A percentile compares a stretch with the other conserved stretches of the same genome.
Conservation (phyloP, 805 yeast genomes). For the Debaryomyces hansenii region DNA sequence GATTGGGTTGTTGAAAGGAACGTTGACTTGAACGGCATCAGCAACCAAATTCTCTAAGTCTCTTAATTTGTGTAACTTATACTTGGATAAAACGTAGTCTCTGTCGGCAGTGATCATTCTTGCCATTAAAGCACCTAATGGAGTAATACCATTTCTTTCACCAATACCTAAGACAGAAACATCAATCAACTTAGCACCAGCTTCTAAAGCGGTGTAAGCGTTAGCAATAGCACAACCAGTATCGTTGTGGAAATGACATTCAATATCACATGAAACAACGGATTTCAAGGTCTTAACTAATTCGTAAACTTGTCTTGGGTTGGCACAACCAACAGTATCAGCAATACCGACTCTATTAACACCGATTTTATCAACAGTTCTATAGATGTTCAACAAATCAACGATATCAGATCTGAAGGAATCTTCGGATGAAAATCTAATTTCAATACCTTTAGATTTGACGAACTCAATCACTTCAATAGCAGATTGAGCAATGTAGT, state of each 20-base stretch:
- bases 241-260: constrained; percentile 63
- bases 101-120: constrained; percentile 64
- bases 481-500: constrained; percentile 56
- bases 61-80: constrained; percentile 55
- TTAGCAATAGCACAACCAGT: constrained; percentile 66
- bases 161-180: constrained; percentile 62
- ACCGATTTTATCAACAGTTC: constrained; percentile 62
- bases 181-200: constrained; percentile 60
- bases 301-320: constrained; percentile 63
- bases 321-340: constrained; percentile 64
- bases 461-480: constrained; percentile 60
- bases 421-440: constrained; percentile 59
- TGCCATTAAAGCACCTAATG: constrained; percentile 62
- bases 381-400: constrained; percentile 57
- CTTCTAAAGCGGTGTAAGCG: constrained; percentile 63
- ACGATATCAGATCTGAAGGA: constrained; percentile 62
- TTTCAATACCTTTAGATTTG: constrained; percentile 59
- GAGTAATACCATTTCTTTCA: constrained; percentile 64
- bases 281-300: constrained; percentile 57
- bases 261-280: constrained; percentile 59
- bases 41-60: constrained; percentile 60
- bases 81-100: constrained; percentile 58
- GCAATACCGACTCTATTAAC: constrained; percentile 65
- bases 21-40: constrained; percentile 57
- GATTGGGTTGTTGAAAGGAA: constrained; percentile 63